A percentile compares a stretch with the other conserved stretches of the same genome.
Conservation (phyloP, 129 eudicot species). For the Tagetes erecta region DNA sequence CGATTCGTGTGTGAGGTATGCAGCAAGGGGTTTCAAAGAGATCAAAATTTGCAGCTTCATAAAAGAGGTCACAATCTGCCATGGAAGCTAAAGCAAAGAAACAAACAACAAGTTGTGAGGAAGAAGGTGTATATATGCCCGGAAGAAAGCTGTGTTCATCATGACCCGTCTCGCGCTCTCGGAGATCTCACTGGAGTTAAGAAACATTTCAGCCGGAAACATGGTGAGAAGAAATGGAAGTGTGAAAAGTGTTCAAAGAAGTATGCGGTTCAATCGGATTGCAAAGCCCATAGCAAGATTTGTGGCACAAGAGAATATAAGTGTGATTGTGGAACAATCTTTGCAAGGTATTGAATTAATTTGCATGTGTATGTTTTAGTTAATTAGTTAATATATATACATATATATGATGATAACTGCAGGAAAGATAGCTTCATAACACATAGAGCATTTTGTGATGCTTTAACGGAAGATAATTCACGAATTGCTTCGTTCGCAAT, state of each 20-base stretch:
- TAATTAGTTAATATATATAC: too few species aligned
- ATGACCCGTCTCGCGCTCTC: slow-evolving; percentile 74
- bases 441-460: slow-evolving; percentile 78
- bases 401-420: not conserved
- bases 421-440: slow-evolving; percentile 82
- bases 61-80: slow-evolving; percentile 87
- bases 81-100: slow-evolving; percentile 78
- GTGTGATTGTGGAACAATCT: slow-evolving; percentile 77
- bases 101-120: slow-evolving; percentile 49
- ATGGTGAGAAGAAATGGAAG: slow-evolving; percentile 73
- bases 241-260: slow-evolving; percentile 76
- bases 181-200: slow-evolving; percentile 87
- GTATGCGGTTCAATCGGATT: slow-evolving; percentile 79
- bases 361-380: not conserved
- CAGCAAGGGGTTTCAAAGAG: slow-evolving; percentile 84
- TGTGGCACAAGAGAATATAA: slow-evolving; percentile 74
- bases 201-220: slow-evolving; percentile 75
- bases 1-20: slow-evolving; percentile 80
- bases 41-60: slow-evolving; percentile 83
- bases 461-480: slow-evolving; percentile 65
- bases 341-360: slow-evolving; percentile 51
- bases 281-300: slow-evolving; percentile 81
- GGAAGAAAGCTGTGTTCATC: slow-evolving; percentile 72
- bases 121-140: slow-evolving; percentile 87
- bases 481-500: slow-evolving; percentile 44